Conservation (phyloP, 129 eudicot species). For the Rutidosis leptorrhynchoides region DNA sequence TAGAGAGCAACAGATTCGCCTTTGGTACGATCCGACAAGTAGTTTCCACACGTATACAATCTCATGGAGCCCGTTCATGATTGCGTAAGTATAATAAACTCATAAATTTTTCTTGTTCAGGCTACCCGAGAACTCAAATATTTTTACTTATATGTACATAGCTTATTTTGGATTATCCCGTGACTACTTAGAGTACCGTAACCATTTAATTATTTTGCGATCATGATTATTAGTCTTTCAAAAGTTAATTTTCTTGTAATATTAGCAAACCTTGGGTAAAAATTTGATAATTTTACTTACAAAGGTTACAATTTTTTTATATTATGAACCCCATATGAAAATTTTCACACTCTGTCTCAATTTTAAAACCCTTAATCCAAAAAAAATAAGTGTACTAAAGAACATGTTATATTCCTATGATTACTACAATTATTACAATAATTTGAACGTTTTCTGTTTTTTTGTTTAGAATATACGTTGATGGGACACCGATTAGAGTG, state of each 20-base stretch:
- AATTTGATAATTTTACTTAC: not conserved
- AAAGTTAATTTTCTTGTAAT: not conserved
- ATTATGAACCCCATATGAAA: too few relatives aligned
- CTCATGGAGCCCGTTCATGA: conserved; percentile 34
- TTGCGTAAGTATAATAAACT: conserved; percentile 19
- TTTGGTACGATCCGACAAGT: conserved; percentile 33
- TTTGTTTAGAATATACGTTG: conserved; percentile 35
- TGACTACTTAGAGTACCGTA: too few relatives aligned
- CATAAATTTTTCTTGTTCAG: too few relatives aligned
- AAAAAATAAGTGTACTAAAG: not conserved
- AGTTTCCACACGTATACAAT: conserved; percentile 33
- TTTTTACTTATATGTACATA: too few relatives aligned
- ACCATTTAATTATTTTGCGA: too few relatives aligned
- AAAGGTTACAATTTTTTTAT: not conserved
- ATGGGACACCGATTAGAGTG: conserved; percentile 46
- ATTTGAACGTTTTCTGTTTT: not conserved
- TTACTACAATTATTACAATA: not conserved
- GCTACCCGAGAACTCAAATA: too few relatives aligned
- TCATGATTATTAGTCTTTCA: too few relatives aligned
- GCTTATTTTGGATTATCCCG: too few relatives aligned
- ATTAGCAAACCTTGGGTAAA: not conserved
- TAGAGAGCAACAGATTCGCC: conserved; percentile 38
- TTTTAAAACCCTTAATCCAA: not conserved
- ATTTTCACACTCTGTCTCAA: not conserved
- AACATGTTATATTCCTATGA: not conserved